Base-by-base conservation (phyloP, 2,329 filamentous ascomycete genomes). In the Trichoderma sp. region DNA sequence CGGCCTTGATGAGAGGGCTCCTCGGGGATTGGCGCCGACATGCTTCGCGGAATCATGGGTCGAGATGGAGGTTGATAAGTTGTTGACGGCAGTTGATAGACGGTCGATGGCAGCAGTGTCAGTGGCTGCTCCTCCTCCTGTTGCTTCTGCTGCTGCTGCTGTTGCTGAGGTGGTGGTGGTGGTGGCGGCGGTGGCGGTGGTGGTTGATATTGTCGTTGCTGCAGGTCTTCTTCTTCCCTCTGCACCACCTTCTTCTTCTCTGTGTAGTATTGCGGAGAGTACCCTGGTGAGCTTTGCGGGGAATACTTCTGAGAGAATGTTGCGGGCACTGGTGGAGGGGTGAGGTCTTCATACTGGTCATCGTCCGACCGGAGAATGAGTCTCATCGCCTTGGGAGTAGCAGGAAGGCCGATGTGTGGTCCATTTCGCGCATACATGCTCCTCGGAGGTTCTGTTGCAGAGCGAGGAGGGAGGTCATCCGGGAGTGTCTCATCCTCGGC, bases 351-450 rank as follows among this genome's bases (percentile, higher is more conserved):
- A n/a, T 32, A 32, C 28, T 57, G 21, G 21, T 30, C 47, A 26
- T 86, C 83, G 72, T 90, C 87, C 3, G 85, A 82, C 75, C 89
- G 88, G 75, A 95, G 90, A 57, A 93, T 90, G 1, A 97, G 90
- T 24, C 92, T 89, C 94, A 98, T 97, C 1, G 94, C 94, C 82
- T 93, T 91, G 34, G 95, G 95, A 1, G 95, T 98, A 2, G 94
- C 93, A 15, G 95, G 94, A n/a, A 97, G 87, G 0, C 94, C 95
- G 66, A 95, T 87, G 6, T 88, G 86, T 1, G 87, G 84, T 1
- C 86, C 86, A 3, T 78, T 82, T 18, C 79, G 75, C 39, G 84
- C 84, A 73, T 86, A 86, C 79, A 88, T 87, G 88, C 73, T 85
- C 73, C 82, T 82, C 2, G 84, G 86, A 2, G 90, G 88, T 73